These are phyloP conservation scores for Lactarius trivialis DNA, from an alignment of 768 basidiomycete species.

Conservation along the genomic window DNA sequence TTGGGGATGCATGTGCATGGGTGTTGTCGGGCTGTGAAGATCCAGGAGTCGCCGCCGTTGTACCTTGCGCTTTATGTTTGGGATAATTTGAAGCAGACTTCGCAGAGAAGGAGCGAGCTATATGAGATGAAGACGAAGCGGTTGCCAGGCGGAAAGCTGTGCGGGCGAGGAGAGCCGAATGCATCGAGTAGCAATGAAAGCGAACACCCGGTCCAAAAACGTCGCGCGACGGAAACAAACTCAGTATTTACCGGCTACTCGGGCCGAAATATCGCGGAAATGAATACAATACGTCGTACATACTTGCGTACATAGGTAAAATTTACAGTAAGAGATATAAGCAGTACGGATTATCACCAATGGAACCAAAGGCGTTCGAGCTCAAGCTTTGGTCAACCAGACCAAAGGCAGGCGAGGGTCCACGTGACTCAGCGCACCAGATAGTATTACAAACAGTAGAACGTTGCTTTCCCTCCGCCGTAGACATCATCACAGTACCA, in stretches of 20 bases:
- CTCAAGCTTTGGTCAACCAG: no score
- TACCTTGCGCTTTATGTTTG: background rate
- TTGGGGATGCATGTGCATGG: background rate
- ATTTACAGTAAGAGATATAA: no score
- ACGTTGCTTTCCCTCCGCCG: no score
- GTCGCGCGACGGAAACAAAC: background rate
- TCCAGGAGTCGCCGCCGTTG: background rate
- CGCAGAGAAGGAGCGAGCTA: slow-evolving; percentile 1
- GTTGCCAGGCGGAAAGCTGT: slow-evolving; percentile 3
- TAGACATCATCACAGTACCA: no score
- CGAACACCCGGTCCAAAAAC: background rate
- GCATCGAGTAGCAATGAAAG: slow-evolving; percentile 4
- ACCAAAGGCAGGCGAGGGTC: no score
- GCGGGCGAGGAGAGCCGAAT: slow-evolving; percentile 10
- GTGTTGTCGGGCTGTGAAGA: background rate
- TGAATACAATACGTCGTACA: no score
- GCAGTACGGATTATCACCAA: no score
- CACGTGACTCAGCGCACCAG: no score
- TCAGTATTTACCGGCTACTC: background rate
- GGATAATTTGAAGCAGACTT: background rate
- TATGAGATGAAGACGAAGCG: background rate
- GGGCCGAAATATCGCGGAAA: background rate
- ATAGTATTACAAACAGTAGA: no score
- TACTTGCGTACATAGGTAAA: no score
- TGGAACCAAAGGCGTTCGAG: no score